Conservation (phyloP, 108 stramenopile genomes). For the Schizochytrium sp. region DNA sequence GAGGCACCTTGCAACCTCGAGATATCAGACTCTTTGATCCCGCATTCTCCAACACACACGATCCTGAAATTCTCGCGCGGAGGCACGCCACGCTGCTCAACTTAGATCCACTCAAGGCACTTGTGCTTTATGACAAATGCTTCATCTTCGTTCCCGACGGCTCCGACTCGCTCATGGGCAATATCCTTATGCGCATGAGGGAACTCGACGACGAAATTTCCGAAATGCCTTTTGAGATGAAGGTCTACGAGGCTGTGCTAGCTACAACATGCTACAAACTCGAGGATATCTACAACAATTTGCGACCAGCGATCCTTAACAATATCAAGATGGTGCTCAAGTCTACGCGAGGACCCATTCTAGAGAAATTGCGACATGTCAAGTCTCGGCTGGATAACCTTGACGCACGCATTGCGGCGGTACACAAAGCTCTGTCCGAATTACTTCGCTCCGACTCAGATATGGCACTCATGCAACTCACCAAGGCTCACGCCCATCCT, state of each 20-base stretch:
- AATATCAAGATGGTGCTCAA: constrained; percentile 9
- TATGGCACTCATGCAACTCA: constrained; percentile 57
- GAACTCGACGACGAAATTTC: neutral
- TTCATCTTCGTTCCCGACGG: constrained; percentile 58
- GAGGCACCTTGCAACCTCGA: constrained; percentile 29
- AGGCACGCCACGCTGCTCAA: constrained; percentile 32
- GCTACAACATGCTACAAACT: neutral
- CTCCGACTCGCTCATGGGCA: constrained; percentile 35
- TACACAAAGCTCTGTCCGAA: constrained; percentile 29
- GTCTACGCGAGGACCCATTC: constrained; percentile 43
- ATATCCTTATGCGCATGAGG: constrained; percentile 4
- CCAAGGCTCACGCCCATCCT: constrained; percentile 16
- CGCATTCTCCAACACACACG: constrained; percentile 37
- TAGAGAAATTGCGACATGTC: constrained; percentile 44
- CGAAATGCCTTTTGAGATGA: constrained; percentile 4
- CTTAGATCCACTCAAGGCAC: constrained; percentile 27
- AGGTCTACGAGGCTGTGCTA: constrained; percentile 18
- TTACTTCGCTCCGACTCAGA: constrained; percentile 50
- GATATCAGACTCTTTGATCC: constrained; percentile 54
- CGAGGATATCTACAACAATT: neutral
- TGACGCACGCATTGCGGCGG: neutral
- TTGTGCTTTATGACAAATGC: constrained; percentile 41
- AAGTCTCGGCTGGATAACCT: neutral
- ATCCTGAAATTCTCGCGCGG: constrained; percentile 44
- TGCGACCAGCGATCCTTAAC: neutral